A percentile compares a stretch with the other conserved stretches of the same genome.
Conservation (phyloP, 2,329 filamentous ascomycete species). For the Metarhizium rileyi region DNA sequence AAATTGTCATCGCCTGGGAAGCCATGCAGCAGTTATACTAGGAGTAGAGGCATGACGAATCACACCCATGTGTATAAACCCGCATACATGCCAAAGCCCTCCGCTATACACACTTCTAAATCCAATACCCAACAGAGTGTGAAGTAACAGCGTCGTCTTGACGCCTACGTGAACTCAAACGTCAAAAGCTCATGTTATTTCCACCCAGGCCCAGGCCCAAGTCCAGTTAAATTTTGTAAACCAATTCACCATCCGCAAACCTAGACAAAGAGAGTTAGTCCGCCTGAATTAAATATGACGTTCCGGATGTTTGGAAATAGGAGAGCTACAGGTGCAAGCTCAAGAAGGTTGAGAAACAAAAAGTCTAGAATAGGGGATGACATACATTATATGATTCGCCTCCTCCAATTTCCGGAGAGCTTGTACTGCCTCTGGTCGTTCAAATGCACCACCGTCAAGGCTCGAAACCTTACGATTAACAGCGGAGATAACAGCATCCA, state of each 20-base stretch:
- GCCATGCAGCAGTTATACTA: background rate
- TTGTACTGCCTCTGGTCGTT: slow-evolving; percentile 60
- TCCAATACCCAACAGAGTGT: no score
- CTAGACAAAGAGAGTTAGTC: slow-evolving; percentile 21
- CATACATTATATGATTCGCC: slow-evolving; percentile 86
- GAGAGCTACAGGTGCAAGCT: background rate
- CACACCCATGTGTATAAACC: no score
- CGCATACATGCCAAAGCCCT: no score
- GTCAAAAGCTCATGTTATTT: background rate
- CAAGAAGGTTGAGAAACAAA: background rate
- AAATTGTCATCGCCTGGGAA: background rate
- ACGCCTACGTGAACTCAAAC: background rate
- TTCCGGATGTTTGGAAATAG: background rate
- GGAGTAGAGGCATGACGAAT: background rate
- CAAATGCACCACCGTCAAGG: slow-evolving; percentile 50
- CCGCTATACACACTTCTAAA: no score
- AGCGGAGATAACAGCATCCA: slow-evolving; percentile 64
- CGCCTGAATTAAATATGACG: background rate
- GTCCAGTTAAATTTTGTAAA: slow-evolving; percentile 57
- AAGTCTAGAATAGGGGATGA: slow-evolving; percentile 15
- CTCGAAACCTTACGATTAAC: slow-evolving; percentile 64
- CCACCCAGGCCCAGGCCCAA: background rate
- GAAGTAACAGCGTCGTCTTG: no score
- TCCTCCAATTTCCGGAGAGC: slow-evolving; percentile 74
- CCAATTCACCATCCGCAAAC: slow-evolving; percentile 52